Conservation (phyloP, 2,329 filamentous ascomycete species). For the Graphilbum ipis-grandicollis region DNA sequence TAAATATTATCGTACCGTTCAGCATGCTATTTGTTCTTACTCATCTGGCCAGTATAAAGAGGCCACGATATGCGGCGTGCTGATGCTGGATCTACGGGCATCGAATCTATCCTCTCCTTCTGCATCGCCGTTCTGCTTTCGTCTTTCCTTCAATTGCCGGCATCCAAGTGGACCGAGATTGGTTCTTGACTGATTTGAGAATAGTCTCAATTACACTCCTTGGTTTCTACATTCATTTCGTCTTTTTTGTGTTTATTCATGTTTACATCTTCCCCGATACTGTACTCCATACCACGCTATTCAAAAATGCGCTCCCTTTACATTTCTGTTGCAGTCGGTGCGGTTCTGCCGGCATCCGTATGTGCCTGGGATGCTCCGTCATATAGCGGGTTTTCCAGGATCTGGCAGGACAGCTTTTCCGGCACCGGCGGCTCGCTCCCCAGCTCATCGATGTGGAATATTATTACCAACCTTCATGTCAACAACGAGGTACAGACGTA, state of each 20-base stretch:
- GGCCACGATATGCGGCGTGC: too few species aligned
- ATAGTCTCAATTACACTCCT: too few species aligned
- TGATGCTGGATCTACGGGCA: too few species aligned
- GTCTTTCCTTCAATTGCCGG: too few species aligned
- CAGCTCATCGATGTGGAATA: conserved; percentile 25
- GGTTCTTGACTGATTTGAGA: too few species aligned
- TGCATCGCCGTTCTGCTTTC: too few species aligned
- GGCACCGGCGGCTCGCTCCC: conserved; percentile 21
- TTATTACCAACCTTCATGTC: conserved; percentile 24
- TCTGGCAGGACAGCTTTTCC: conserved; percentile 28
- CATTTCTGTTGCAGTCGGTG: conserved; percentile 7
- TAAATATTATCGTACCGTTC: too few species aligned
- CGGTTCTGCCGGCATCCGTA: conserved; percentile 12
- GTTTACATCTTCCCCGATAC: not conserved
- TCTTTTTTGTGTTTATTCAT: not conserved
- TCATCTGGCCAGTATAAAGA: too few species aligned
- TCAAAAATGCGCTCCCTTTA: conserved; percentile 2
- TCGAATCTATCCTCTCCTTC: too few species aligned
- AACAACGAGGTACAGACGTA: conserved; percentile 34
- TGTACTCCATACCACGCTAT: not conserved
- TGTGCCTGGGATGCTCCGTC: conserved; percentile 20
- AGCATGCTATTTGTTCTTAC: too few species aligned
- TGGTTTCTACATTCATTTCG: too few species aligned
- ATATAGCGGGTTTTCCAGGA: conserved; percentile 21
- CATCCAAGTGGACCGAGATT: too few species aligned